Evolutionary conservation across 257 asterid genomes (phyloP), one percentile per base, ranked within the genome.

Genomic region (Nicotiana sylvestris): DNA sequence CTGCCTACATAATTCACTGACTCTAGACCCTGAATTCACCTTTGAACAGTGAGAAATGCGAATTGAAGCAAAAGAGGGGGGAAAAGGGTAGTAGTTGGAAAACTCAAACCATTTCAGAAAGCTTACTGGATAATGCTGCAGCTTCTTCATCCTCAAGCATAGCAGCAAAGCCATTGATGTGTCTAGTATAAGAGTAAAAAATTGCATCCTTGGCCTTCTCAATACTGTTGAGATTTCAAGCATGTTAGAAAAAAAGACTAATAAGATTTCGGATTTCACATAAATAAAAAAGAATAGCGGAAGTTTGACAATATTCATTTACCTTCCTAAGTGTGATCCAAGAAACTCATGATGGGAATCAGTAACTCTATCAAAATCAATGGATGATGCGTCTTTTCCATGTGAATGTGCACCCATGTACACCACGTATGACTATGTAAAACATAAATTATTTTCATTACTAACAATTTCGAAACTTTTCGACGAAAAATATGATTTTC

Each of bases 151-250:
- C 98, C 72, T 89, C 95, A 76, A 96, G 95, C 11, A 76, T 84
- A n/a, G 98, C 99, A 81, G 98, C 99, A 84, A 96, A 96, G 17
- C 99, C 99, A 90, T 94, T 96, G 83, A 96, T 93, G 87, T 96
- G 92, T 85, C 88, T 90, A 56, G 92, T 91, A 88, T 94, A 96
- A 2, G 99, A 94, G 87, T 96, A 94, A 37, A 96, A 87, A n/a
- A 96, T 94, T 39, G 98, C 92, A 56, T 90, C 90, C 87, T 81
- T 89, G 78, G 99, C 99, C 88, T 88, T 92, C 17, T 88, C 89
- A 58, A 78, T 61, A 83, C 97, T 95, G 86, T 66, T 11, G 53
- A 85, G 46, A 66, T 58, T 49, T 9, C 32, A 15, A 81, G 56
- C 13, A 84, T 39, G 39, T 39, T 27, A n/a, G 51, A 30, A 43